Conservation (phyloP, 768 basidiomycete species). For the Termitomyces sp. region DNA sequence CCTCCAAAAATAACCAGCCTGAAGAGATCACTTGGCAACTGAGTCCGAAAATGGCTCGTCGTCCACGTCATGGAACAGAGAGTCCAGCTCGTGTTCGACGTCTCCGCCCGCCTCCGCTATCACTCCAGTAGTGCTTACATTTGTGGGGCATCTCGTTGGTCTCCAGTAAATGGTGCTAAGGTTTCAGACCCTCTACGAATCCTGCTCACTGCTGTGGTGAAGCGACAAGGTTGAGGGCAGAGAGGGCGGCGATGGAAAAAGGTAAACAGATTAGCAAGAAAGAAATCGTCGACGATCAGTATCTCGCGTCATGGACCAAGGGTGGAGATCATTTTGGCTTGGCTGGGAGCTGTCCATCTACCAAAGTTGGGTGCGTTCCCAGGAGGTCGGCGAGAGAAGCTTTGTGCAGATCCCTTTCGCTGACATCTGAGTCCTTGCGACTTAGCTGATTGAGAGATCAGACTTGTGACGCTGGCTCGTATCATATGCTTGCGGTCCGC, state of each 20-base stretch:
- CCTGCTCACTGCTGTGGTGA: conserved; percentile 63
- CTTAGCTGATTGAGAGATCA: not conserved
- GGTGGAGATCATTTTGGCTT: conserved; percentile 81
- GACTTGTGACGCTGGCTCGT: too few relatives aligned
- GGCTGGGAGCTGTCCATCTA: conserved; percentile 78
- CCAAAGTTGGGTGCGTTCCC: conserved; percentile 53
- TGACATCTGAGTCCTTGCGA: not conserved
- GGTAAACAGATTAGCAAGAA: conserved; percentile 53
- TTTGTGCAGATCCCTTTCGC: not conserved
- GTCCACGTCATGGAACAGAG: conserved; percentile 13
- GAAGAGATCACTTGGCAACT: not conserved
- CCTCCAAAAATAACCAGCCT: not conserved
- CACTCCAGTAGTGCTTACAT: conserved; percentile 5
- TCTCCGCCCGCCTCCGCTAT: not conserved
- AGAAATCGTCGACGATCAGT: conserved; percentile 64
- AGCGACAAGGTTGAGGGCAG: conserved; percentile 56
- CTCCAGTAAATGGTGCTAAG: conserved; percentile 39
- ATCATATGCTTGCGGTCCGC: too few relatives aligned
- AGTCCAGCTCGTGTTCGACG: conserved; percentile 9
- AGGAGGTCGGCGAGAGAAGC: not conserved
- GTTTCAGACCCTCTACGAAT: conserved; percentile 66
- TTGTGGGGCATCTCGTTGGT: conserved; percentile 3
- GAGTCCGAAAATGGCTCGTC: conserved; percentile 12
- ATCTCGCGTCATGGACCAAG: conserved; percentile 83
- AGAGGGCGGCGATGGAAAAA: conserved; percentile 36